Percentiles rank a stretch among this genome's conserved stretches.
phyloP scores from a whole-genome alignment of 176 grass and related monocot species.

The Rhynchospora breviuscula region DNA sequence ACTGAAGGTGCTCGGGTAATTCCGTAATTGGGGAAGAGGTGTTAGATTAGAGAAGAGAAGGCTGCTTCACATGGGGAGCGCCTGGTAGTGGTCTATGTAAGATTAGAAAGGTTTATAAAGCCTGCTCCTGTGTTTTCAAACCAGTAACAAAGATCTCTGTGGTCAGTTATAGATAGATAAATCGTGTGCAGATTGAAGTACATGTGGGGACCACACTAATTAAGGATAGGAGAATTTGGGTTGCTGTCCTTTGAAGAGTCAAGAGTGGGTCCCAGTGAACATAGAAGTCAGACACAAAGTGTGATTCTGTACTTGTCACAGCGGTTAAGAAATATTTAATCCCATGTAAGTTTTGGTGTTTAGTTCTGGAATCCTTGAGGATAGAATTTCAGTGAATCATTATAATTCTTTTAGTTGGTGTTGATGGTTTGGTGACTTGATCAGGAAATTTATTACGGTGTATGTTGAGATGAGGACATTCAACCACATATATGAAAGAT shows the following conservation, averaged over 20 bases:
- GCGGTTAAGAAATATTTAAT: background rate
- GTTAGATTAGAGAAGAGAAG: background rate
- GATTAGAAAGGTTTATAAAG: slow-evolving; percentile 2
- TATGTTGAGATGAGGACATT: no score
- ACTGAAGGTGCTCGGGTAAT: background rate
- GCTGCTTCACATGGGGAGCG: slow-evolving; percentile 22
- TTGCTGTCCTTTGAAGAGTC: background rate
- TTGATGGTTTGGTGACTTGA: background rate
- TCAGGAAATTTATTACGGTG: background rate
- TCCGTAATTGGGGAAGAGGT: background rate
- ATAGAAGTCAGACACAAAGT: background rate
- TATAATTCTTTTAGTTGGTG: background rate
- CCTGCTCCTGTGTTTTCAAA: background rate
- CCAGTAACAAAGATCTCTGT: background rate
- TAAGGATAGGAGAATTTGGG: background rate
- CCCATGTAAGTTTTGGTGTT: background rate
- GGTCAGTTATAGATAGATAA: background rate
- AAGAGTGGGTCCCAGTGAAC: background rate
- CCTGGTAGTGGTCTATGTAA: background rate
- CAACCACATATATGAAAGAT: no score
- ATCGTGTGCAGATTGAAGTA: background rate
- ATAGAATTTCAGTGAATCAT: background rate
- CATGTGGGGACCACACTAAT: background rate
- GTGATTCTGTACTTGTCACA: background rate
- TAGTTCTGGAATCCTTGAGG: background rate